These are phyloP conservation scores for Lavandula angustifolia DNA, from an alignment of 257 asterid genomes.

Conservation along the genomic window DNA sequence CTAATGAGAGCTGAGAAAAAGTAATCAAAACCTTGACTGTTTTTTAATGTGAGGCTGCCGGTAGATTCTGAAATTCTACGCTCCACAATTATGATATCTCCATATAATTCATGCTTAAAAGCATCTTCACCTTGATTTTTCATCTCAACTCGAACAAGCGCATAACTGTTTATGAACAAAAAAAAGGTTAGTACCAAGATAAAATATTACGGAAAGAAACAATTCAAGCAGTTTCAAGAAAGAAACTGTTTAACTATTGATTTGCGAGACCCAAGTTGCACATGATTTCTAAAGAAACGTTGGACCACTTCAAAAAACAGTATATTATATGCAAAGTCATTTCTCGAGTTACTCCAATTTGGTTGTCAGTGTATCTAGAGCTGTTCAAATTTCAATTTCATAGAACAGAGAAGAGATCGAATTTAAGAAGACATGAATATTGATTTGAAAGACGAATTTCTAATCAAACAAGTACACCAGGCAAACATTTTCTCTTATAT, in stretches of 20 bases:
- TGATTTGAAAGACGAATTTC: constrained; percentile 8
- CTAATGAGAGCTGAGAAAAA: constrained; percentile 22
- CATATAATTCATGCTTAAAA: constrained; percentile 74
- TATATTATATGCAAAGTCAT: background rate
- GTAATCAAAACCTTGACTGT: constrained; percentile 60
- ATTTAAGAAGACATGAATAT: constrained; percentile 15
- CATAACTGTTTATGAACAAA: constrained; percentile 51
- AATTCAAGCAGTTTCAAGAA: background rate
- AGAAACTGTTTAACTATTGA: background rate
- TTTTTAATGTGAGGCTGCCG: constrained; percentile 62
- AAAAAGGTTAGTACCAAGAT: constrained; percentile 20
- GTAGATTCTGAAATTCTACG: constrained; percentile 73
- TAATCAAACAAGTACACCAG: constrained; percentile 9
- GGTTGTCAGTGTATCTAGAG: constrained; percentile 1
- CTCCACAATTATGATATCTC: constrained; percentile 70
- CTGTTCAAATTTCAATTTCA: constrained; percentile 3
- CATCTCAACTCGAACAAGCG: constrained; percentile 84
- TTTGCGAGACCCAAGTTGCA: constrained; percentile 22
- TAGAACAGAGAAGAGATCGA: background rate
- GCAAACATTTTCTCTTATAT: constrained; percentile 16
- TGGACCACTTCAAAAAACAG: background rate
- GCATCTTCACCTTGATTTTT: constrained; percentile 94
- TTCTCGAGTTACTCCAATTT: constrained; percentile 15
- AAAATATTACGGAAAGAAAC: background rate
- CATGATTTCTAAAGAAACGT: constrained; percentile 8